These are phyloP conservation scores for Exserohilum rostratum DNA, from an alignment of 2,329 filamentous ascomycete genomes.

Conservation along the genomic window DNA sequence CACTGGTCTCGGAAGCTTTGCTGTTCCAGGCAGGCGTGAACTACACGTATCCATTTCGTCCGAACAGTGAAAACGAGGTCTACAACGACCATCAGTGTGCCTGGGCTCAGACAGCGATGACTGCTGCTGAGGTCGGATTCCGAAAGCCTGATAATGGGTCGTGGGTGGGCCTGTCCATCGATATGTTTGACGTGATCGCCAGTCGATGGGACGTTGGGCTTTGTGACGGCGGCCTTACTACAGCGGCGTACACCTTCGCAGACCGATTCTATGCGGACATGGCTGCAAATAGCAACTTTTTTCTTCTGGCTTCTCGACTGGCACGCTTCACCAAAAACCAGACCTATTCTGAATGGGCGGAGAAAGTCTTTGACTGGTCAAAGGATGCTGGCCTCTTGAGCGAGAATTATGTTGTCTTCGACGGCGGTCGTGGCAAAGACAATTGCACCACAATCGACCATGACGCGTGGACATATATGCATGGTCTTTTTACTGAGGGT, in stretches of 20 bases:
- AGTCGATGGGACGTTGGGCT: conserved; percentile 66
- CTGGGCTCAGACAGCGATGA: conserved; percentile 70
- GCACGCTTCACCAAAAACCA: conserved; percentile 69
- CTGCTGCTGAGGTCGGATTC: conserved; percentile 70
- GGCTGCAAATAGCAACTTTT: conserved; percentile 76
- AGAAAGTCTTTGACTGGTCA: conserved; percentile 64
- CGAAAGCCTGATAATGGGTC: conserved; percentile 51
- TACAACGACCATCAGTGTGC: conserved; percentile 77
- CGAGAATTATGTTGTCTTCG: conserved; percentile 56
- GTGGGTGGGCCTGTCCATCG: conserved; percentile 69
- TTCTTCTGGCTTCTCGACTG: conserved; percentile 77
- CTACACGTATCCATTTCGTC: conserved; percentile 49
- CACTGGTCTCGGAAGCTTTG: conserved; percentile 48
- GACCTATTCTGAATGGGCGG: conserved; percentile 63
- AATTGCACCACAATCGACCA: conserved; percentile 58
- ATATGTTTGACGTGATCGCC: conserved; percentile 74
- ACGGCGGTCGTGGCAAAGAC: conserved; percentile 50
- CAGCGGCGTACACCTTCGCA: conserved; percentile 79
- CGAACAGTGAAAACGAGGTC: too few species aligned
- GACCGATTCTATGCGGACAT: conserved; percentile 82
- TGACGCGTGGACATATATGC: conserved; percentile 59
- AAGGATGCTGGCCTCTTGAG: conserved; percentile 55
- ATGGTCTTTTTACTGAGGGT: conserved; percentile 57
- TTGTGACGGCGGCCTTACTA: conserved; percentile 70
- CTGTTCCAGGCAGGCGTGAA: conserved; percentile 43